phyloP scores from a whole-genome alignment of 129 eudicot species.

The Flaveria sonorensis region DNA sequence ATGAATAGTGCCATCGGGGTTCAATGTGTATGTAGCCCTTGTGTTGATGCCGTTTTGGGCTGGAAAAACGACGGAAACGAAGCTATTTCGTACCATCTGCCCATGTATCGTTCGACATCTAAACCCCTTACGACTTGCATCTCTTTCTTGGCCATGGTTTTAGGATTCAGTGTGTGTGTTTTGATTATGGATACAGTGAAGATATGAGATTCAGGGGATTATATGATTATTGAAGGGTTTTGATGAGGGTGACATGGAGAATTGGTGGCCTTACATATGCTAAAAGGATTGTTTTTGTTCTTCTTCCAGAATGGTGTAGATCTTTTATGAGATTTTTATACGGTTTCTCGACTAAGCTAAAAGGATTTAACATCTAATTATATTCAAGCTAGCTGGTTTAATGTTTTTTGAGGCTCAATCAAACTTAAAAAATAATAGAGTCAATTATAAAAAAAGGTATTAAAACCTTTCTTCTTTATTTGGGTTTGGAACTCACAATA shows the following conservation, averaged over 20 bases:
- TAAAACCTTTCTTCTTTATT: too few species aligned
- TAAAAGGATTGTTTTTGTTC: background rate
- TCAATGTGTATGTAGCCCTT: constrained; percentile 75
- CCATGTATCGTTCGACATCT: constrained; percentile 71
- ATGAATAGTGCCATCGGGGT: constrained; percentile 56
- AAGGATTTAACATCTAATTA: too few species aligned
- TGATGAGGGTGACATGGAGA: constrained; percentile 32
- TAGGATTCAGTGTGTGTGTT: background rate
- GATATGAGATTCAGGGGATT: background rate
- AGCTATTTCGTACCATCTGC: constrained; percentile 94
- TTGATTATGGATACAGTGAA: background rate
- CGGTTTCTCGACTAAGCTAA: too few species aligned
- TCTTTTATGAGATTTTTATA: too few species aligned
- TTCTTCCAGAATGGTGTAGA: constrained; percentile 18
- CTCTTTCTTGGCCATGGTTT: constrained; percentile 52
- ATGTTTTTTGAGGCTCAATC: too few species aligned
- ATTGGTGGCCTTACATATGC: constrained; percentile 15
- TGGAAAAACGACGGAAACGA: constrained; percentile 72
- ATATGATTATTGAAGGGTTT: background rate
- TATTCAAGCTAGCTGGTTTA: too few species aligned
- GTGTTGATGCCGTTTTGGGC: constrained; percentile 70
- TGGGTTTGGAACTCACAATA: too few species aligned
- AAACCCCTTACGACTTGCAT: constrained; percentile 76
- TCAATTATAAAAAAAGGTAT: too few species aligned
- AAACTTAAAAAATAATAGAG: too few species aligned